Percentiles rank a stretch among this genome's conserved stretches.
Conservation (phyloP, 768 basidiomycete genomes). For the Tephrocybe rancida region DNA sequence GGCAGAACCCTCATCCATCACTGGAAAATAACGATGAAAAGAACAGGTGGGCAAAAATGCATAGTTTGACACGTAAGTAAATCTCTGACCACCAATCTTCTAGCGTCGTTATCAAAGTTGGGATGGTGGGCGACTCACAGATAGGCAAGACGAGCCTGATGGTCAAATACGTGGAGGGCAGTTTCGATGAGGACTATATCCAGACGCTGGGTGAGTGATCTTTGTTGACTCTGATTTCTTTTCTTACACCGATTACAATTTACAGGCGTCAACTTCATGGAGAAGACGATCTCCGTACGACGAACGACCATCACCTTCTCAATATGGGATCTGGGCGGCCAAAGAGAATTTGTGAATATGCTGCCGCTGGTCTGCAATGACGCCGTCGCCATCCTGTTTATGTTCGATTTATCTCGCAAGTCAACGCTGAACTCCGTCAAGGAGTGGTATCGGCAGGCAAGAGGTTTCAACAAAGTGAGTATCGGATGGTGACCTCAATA, state of each 20-base stretch:
- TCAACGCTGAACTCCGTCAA: slow-evolving; percentile 98
- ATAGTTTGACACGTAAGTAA: slow-evolving; percentile 5
- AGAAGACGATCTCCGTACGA: slow-evolving; percentile 98
- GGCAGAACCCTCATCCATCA: slow-evolving; percentile 50
- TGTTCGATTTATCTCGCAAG: slow-evolving; percentile 99
- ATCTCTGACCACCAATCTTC: slow-evolving; percentile 1
- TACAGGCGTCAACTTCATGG: slow-evolving; percentile 97
- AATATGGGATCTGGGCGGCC: slow-evolving; percentile 98
- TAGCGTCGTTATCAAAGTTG: slow-evolving; percentile 93
- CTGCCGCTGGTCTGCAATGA: slow-evolving; percentile 97
- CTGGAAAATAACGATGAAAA: slow-evolving; percentile 72
- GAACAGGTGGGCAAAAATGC: slow-evolving; percentile 52
- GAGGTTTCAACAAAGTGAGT: slow-evolving; percentile 97
- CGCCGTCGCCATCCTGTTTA: slow-evolving; percentile 99
- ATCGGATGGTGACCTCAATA: neutral
- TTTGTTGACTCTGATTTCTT: neutral
- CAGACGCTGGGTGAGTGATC: slow-evolving; percentile 87
- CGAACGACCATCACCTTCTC: slow-evolving; percentile 99
- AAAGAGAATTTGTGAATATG: slow-evolving; percentile 99
- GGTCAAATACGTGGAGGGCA: slow-evolving; percentile 99
- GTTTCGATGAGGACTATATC: slow-evolving; percentile 99
- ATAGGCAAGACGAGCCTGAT: slow-evolving; percentile 99
- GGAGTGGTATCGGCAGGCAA: slow-evolving; percentile 99
- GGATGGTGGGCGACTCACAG: slow-evolving; percentile 99
- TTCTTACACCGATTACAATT: neutral